Base-by-base conservation (phyloP, 1,284 basidiomycete species). In the Fomitopsis betulina region DNA sequence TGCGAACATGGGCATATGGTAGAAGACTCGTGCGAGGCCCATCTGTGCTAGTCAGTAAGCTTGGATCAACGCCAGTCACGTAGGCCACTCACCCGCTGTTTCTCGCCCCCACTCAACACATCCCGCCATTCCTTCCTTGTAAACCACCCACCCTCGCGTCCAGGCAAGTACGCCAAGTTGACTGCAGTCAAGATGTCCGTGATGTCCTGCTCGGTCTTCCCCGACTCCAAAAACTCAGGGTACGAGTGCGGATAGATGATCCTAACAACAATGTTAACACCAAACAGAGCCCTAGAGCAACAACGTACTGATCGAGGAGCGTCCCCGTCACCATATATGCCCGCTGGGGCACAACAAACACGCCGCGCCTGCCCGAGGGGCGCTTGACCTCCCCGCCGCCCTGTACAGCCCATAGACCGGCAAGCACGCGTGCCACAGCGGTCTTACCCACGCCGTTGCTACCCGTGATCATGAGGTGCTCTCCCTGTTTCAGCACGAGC, bases 51-150 rank as follows among this genome's bases (percentile, higher is more conserved):
- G 13, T 43, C 21, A 54, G 49, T n/a, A 6, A n/a, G 12, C 15
- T 3, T 25, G 49, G 30, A 8, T 38, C 3, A 12, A 21, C 21
- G 40, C 1, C 17, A 40, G n/a, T 2, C 13, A 5, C 33, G 23
- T 15, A 27, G 1, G 13, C 35, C 45, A 60, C 85, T 58, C 60
- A 91, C 90, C 66, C 93, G 73, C 73, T 98, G 96, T 75, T 97
- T 98, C 81, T 98, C 96, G 1, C 96, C 96, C 0, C 96, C 96
- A 63, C 92, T 95, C 68, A 94, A 75, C 42, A 96, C 92, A 72
- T 96, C 94, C 65, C 94, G 86, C 96, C 96, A 98, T 73, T 98
- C 96, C 75, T 98, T 98, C 66, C 91, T 77, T 17, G 93, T 91
- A 60, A 80, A 81, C 86, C 93, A 93, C 0, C 94, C 95, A 0